Percentiles rank a stretch among this genome's conserved stretches.
phyloP scores from a whole-genome alignment of 768 basidiomycete genomes.

The Tricholoma terreum region DNA sequence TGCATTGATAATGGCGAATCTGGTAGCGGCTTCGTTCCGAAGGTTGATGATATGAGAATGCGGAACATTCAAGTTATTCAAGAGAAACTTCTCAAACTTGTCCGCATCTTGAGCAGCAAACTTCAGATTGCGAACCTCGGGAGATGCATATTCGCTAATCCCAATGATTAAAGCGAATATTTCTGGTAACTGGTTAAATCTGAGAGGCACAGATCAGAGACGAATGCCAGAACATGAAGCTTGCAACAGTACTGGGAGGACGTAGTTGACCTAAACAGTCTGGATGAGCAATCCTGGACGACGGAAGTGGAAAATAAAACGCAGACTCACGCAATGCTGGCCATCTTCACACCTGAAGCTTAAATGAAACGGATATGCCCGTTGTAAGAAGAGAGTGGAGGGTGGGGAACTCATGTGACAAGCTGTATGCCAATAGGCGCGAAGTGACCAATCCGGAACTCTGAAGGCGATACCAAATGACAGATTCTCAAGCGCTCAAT shows the following conservation, averaged over 20 bases:
- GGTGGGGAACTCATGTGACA: too few relatives aligned
- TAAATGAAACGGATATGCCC: too few relatives aligned
- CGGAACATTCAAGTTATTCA: slow-evolving; percentile 27
- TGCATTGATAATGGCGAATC: slow-evolving; percentile 30
- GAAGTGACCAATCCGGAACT: neutral
- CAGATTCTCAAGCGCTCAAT: too few relatives aligned
- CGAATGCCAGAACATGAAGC: neutral
- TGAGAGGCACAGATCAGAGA: neutral
- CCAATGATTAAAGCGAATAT: slow-evolving; percentile 44
- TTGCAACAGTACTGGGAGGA: neutral
- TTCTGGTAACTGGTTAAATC: neutral
- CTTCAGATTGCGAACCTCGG: slow-evolving; percentile 22
- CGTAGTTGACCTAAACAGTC: neutral
- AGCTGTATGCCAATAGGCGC: neutral
- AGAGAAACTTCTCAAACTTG: slow-evolving; percentile 33
- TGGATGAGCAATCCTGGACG: neutral
- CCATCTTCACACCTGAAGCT: neutral
- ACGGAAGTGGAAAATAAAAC: neutral
- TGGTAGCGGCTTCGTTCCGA: slow-evolving; percentile 35
- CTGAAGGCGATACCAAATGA: too few relatives aligned
- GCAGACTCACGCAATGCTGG: neutral
- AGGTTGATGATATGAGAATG: slow-evolving; percentile 33
- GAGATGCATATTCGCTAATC: slow-evolving; percentile 34
- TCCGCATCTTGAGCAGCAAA: slow-evolving; percentile 41
- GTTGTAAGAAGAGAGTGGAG: too few relatives aligned